Conservation (phyloP, 2,329 filamentous ascomycete species). For the Dendrostoma leiphaemia region DNA sequence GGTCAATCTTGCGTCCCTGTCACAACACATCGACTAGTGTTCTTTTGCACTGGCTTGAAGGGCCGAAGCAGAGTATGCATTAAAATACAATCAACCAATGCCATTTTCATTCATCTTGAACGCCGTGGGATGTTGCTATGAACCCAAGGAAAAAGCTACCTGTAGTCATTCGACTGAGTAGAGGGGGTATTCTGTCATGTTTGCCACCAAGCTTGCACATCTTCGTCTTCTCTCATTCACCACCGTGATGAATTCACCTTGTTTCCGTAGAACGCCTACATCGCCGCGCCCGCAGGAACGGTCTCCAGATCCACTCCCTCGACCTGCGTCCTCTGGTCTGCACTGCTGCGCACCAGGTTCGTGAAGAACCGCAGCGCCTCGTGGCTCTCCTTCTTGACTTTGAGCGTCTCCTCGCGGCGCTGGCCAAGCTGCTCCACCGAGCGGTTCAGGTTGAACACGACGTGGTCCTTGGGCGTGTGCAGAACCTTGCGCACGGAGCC, state of each 20-base stretch:
- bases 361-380: constrained; percentile 87
- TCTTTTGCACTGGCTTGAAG: neutral
- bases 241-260: no score
- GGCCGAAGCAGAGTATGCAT: neutral
- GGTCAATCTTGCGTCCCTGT: no score
- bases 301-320: constrained; percentile 55
- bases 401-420: constrained; percentile 79
- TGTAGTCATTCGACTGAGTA: constrained; percentile 16
- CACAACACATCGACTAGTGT: no score
- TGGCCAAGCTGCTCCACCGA: constrained; percentile 79
- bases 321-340: constrained; percentile 48
- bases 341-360: constrained; percentile 71
- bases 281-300: constrained; percentile 33
- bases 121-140: constrained; percentile 2
- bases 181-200: constrained; percentile 16
- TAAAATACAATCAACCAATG: neutral
- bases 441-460: constrained; percentile 78
- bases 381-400: constrained; percentile 79
- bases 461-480: constrained; percentile 80
- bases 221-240: neutral
- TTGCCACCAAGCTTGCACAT: constrained; percentile 3
- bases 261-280: no score
- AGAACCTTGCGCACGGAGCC: constrained; percentile 85
- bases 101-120: neutral
- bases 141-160: neutral